Base-by-base conservation (phyloP, 176 grass and related monocot genomes). In the Carex cristatella region DNA sequence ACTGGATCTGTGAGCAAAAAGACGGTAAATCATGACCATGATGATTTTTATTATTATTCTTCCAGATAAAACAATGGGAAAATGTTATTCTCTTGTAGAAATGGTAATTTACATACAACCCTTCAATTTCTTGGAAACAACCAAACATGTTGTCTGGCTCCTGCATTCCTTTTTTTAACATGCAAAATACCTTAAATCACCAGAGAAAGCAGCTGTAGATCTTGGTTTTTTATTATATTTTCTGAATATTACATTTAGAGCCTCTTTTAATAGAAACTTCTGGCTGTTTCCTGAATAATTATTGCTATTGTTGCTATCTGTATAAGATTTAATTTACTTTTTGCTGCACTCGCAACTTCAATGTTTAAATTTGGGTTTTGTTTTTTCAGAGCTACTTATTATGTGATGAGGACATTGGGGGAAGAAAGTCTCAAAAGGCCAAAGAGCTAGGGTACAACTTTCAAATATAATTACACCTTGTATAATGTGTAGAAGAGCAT, bases 1-100 rank as follows among this genome's bases (percentile, higher is more conserved):
- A 99, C 97, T 23, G 87, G 91, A 55, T 92, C 97, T 85, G 90
- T 99, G 62, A 99, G 97, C 91, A 99, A 96, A 94, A 99, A 87
- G 79, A 96, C 97, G 89, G 97, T 99, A 90, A 79, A 61, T 57
- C 18, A 48, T 87, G 64, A 55, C 62, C 54, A 11, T 85, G 60
- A 51, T 89, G 19, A 79, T 65, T 53, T 32, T 65, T 32, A 14
- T 51, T 88, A n/a, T 37, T 32, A 77, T 18, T 56, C 48, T 23
- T 72, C 16, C 12, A 58, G 57, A 57, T 33, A 57, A 57, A 32
- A 78, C 5, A 78, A 78, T 33, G 66, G 8, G 51, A 78, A 33
- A 78, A 18, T 57, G 51, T 35, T 57, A 3, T 15, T 74, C 70
- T 69, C 40, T 35, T 65, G 19, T 85, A 55, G 30, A 65, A 68